phyloP scores from a whole-genome alignment of 2,329 filamentous ascomycete species.

The Bipolaris oryzae region DNA sequence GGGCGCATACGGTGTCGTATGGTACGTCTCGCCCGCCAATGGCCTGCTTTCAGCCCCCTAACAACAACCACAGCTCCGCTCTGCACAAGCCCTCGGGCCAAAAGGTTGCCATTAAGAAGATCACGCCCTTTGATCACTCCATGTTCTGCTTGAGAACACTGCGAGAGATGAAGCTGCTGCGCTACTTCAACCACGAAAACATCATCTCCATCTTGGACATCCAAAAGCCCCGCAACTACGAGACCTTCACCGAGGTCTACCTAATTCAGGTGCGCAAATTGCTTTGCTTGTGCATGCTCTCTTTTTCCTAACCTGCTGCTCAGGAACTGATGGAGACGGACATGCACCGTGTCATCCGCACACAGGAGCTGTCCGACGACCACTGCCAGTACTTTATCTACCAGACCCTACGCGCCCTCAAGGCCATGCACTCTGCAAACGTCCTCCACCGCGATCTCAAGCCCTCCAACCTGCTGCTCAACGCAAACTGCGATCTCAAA shows the following conservation, averaged over 20 bases:
- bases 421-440: slow-evolving; percentile 99
- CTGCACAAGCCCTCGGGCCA: slow-evolving; percentile 97
- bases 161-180: slow-evolving; percentile 97
- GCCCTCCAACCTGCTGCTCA: slow-evolving; percentile 93
- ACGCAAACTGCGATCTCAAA: slow-evolving; percentile 98
- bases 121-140: slow-evolving; percentile 97
- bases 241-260: slow-evolving; percentile 96
- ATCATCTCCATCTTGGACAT: slow-evolving; percentile 99
- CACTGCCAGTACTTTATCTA: slow-evolving; percentile 99
- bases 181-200: slow-evolving; percentile 99
- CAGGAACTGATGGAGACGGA: slow-evolving; percentile 99
- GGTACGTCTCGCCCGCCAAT: slow-evolving; percentile 64
- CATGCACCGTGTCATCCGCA: slow-evolving; percentile 98
- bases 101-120: slow-evolving; percentile 99
- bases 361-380: slow-evolving; percentile 96
- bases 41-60: slow-evolving; percentile 24
- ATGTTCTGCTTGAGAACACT: slow-evolving; percentile 98
- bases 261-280: slow-evolving; percentile 78
- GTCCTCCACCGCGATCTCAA: slow-evolving; percentile 97
- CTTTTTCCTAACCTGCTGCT: slow-evolving; percentile 17
- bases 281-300: not conserved
- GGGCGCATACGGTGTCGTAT: slow-evolving; percentile 97
- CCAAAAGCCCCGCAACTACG: slow-evolving; percentile 95
- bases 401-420: slow-evolving; percentile 94
- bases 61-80: slow-evolving; percentile 70